These are phyloP conservation scores for Dioscorea alata DNA, from an alignment of 106 monocot species.

Conservation along the genomic window DNA sequence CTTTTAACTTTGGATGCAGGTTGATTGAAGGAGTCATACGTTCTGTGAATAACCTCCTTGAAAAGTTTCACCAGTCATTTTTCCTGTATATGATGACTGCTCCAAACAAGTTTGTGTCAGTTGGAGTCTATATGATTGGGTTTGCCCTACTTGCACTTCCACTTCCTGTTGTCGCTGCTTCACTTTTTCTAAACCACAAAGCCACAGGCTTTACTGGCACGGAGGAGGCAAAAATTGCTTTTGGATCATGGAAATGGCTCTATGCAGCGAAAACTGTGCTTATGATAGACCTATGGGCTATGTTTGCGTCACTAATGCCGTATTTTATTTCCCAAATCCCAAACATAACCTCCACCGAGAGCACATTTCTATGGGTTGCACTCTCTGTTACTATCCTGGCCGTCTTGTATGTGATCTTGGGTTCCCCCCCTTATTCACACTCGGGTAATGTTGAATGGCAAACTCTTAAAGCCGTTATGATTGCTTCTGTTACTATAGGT, in stretches of 20 bases:
- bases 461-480: slow-evolving; percentile 56
- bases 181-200: slow-evolving; percentile 41
- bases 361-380: slow-evolving; percentile 42
- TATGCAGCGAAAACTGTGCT: slow-evolving; percentile 55
- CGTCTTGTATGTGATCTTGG: slow-evolving; percentile 25
- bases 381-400: slow-evolving; percentile 29
- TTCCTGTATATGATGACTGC: slow-evolving; percentile 87
- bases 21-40: slow-evolving; percentile 77
- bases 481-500: slow-evolving; percentile 44
- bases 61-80: slow-evolving; percentile 96
- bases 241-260: slow-evolving; percentile 71
- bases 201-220: neutral
- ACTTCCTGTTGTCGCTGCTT: slow-evolving; percentile 73
- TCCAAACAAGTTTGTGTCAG: slow-evolving; percentile 83
- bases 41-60: slow-evolving; percentile 89
- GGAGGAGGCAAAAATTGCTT: neutral
- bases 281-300: slow-evolving; percentile 60
- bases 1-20: slow-evolving; percentile 34
- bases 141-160: slow-evolving; percentile 79
- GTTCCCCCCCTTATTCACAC: slow-evolving; percentile 20
- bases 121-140: slow-evolving; percentile 86
- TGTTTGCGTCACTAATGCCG: slow-evolving; percentile 50
- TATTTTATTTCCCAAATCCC: slow-evolving; percentile 44
- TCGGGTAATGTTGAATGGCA: slow-evolving; percentile 35
- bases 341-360: slow-evolving; percentile 12